These are phyloP conservation scores for Fusarium armeniacum DNA, from an alignment of 2,329 filamentous ascomycete species.

Conservation along the genomic window DNA sequence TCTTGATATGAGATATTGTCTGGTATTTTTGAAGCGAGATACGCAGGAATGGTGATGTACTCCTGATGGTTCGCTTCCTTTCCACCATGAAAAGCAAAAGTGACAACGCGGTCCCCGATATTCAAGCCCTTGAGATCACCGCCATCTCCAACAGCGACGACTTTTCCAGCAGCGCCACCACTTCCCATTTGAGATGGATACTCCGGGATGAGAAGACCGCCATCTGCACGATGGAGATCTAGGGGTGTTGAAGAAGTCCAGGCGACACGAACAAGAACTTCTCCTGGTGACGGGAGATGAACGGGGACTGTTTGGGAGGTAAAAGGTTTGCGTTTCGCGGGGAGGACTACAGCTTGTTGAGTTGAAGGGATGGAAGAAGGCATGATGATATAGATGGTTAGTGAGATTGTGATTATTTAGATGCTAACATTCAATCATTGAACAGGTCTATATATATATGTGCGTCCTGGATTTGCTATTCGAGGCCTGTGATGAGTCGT, in stretches of 20 bases:
- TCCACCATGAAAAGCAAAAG: conserved; percentile 63
- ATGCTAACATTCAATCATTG: neutral
- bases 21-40: conserved; percentile 63
- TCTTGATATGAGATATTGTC: conserved; percentile 57
- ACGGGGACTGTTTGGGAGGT: conserved; percentile 65
- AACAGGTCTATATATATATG: neutral
- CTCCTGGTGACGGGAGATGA: conserved; percentile 56
- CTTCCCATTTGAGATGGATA: conserved; percentile 66
- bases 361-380: conserved; percentile 66
- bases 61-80: conserved; percentile 69
- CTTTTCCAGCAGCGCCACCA: conserved; percentile 65
- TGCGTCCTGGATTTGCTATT: neutral
- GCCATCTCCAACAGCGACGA: conserved; percentile 64
- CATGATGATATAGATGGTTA: conserved; percentile 25
- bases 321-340: conserved; percentile 65
- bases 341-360: conserved; percentile 73
- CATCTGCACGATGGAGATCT: conserved; percentile 73
- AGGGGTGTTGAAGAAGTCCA: conserved; percentile 74
- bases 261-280: conserved; percentile 67
- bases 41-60: conserved; percentile 66
- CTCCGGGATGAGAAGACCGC: conserved; percentile 65
- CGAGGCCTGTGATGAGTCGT: neutral
- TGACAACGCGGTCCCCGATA: conserved; percentile 69
- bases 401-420: neutral
- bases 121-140: conserved; percentile 58